Evolutionary conservation across 192 early-diverging fungal species (phyloP).

Genomic region (Rhizophagus sp.): DNA sequence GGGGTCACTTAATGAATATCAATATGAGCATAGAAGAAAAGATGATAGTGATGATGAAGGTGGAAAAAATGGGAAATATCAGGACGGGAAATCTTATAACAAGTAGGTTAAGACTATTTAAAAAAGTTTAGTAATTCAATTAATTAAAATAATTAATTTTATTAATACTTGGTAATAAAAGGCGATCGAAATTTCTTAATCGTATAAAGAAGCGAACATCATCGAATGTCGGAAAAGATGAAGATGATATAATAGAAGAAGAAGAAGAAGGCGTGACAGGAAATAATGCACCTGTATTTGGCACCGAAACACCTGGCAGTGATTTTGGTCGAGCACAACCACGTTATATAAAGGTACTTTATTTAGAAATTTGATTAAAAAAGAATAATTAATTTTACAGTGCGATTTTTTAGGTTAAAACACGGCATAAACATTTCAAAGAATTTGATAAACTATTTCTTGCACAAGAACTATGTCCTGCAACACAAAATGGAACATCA

Average conservation of each 20-base stretch:
- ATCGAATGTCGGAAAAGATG: background rate
- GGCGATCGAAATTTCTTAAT: constrained; percentile 14
- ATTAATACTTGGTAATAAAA: background rate
- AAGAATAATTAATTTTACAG: background rate
- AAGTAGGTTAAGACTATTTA: background rate
- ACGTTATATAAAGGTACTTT: constrained; percentile 26
- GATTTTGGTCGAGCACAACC: constrained; percentile 21
- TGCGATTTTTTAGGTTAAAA: constrained; percentile 1
- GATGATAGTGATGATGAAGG: background rate
- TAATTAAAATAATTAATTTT: background rate
- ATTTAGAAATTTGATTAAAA: background rate
- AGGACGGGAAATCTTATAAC: background rate
- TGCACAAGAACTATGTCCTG: constrained; percentile 22
- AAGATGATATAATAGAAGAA: background rate
- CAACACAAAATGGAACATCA: background rate
- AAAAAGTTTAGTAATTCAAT: background rate
- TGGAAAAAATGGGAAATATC: background rate
- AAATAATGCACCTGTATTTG: constrained; percentile 29
- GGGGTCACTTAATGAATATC: background rate
- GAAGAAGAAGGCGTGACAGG: constrained; percentile 21
- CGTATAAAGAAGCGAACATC: constrained; percentile 19
- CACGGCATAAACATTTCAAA: constrained; percentile 21
- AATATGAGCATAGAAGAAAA: background rate
- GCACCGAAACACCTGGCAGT: background rate
- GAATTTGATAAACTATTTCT: constrained; percentile 27